These are phyloP conservation scores for Penicillium canariense DNA, from an alignment of 495 filamentous ascomycete genomes.

Conservation along the genomic window DNA sequence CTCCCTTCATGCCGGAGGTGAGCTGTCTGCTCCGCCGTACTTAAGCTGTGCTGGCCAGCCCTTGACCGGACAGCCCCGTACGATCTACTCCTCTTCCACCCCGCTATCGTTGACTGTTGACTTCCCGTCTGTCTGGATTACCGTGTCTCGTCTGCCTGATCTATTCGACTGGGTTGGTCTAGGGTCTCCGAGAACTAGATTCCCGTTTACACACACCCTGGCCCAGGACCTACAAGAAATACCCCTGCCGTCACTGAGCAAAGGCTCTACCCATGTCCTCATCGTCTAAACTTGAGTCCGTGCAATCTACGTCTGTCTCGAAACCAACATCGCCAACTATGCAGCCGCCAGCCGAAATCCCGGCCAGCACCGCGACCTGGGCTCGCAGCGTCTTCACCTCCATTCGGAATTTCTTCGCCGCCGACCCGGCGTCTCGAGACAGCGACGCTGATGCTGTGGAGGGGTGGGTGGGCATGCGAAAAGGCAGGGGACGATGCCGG, in stretches of 20 bases:
- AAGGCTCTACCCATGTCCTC: background rate
- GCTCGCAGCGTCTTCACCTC: slow-evolving; percentile 10
- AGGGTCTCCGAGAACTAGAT: no score
- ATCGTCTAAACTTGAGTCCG: background rate
- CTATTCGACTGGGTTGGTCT: no score
- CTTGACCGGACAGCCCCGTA: no score
- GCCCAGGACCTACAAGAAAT: background rate
- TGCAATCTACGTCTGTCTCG: background rate
- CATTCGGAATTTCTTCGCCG: slow-evolving; percentile 11
- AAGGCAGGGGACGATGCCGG: slow-evolving; percentile 20
- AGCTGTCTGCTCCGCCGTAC: background rate
- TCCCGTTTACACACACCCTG: no score
- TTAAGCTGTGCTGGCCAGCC: background rate
- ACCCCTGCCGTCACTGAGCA: background rate
- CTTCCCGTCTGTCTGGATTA: no score
- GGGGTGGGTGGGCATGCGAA: slow-evolving; percentile 24
- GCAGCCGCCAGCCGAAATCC: background rate
- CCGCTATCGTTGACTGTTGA: no score
- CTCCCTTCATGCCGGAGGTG: background rate
- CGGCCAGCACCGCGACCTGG: slow-evolving; percentile 11
- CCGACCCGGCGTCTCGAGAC: background rate
- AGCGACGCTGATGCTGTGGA: slow-evolving; percentile 23
- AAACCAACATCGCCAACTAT: background rate
- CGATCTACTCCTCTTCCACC: no score
- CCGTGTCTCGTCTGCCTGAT: background rate